Evolutionary conservation across 2,329 filamentous ascomycete genomes (phyloP).

Genomic region (Tolypocladium paradoxum): DNA sequence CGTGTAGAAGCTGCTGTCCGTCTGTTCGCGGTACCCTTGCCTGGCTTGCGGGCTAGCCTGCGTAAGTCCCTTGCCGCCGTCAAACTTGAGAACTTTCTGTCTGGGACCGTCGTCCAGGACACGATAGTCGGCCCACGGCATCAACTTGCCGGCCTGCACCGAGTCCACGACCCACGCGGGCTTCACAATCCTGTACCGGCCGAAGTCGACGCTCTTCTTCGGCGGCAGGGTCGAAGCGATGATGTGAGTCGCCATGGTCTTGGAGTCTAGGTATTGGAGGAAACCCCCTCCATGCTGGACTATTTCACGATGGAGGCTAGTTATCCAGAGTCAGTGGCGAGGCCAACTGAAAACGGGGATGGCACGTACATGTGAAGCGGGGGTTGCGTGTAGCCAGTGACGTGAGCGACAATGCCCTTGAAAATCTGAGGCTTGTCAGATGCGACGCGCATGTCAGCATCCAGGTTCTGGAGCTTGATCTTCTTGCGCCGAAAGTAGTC

Average conservation of each 20-base stretch:
- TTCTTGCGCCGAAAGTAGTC: conserved; percentile 96
- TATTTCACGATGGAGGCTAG: conserved; percentile 65
- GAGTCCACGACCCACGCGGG: conserved; percentile 93
- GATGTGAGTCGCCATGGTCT: conserved; percentile 92
- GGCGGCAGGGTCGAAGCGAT: conserved; percentile 83
- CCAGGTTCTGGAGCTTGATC: conserved; percentile 91
- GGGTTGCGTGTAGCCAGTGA: conserved; percentile 94
- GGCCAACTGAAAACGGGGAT: not conserved
- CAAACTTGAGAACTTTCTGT: conserved; percentile 63
- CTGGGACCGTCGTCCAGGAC: conserved; percentile 74
- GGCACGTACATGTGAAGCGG: conserved; percentile 62
- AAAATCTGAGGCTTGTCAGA: conserved; percentile 73
- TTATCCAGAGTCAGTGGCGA: conserved; percentile 3
- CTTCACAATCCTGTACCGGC: conserved; percentile 81
- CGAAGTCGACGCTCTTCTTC: conserved; percentile 86
- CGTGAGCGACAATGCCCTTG: conserved; percentile 78
- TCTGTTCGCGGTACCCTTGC: conserved; percentile 69
- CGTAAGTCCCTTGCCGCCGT: conserved; percentile 52
- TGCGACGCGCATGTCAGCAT: conserved; percentile 65
- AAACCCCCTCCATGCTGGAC: conserved; percentile 92
- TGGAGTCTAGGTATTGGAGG: conserved; percentile 87
- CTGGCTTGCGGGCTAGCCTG: conserved; percentile 48
- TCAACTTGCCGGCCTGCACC: conserved; percentile 63
- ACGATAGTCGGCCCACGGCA: conserved; percentile 80
- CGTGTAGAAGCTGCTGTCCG: conserved; percentile 72